These are phyloP conservation scores for Scorias spongiosa DNA, from an alignment of 2,329 filamentous ascomycete species.

Conservation along the genomic window DNA sequence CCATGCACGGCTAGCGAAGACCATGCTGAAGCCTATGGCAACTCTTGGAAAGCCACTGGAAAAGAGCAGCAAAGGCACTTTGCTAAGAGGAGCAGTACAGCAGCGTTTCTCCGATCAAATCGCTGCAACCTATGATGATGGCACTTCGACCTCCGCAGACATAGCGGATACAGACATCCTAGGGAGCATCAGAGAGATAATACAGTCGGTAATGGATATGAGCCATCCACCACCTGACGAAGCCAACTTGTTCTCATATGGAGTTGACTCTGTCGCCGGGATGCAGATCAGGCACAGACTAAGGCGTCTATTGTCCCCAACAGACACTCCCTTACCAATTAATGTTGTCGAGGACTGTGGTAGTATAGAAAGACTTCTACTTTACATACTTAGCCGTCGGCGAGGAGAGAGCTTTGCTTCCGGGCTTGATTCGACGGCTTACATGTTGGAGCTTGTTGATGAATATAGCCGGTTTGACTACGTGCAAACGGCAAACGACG, in stretches of 20 bases:
- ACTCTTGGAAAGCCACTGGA: constrained; percentile 25
- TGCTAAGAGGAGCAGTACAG: constrained; percentile 38
- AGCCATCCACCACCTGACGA: constrained; percentile 16
- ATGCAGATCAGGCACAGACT: constrained; percentile 35
- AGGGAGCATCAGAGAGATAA: constrained; percentile 16
- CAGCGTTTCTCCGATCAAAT: constrained; percentile 34
- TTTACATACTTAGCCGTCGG: constrained; percentile 25
- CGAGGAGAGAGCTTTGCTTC: constrained; percentile 16
- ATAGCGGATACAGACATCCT: constrained; percentile 21
- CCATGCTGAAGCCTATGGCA: constrained; percentile 36
- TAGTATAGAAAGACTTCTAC: constrained; percentile 29
- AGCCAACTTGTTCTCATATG: constrained; percentile 41
- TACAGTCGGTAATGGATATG: constrained; percentile 11
- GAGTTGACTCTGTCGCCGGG: constrained; percentile 45
- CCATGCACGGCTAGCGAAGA: constrained; percentile 35
- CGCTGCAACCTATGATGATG: constrained; percentile 28
- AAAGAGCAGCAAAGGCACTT: constrained; percentile 50
- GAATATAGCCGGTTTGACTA: constrained; percentile 36
- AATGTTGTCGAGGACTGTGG: constrained; percentile 47
- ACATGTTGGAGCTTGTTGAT: constrained; percentile 33
- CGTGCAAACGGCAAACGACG: constrained; percentile 17
- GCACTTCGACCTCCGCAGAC: constrained; percentile 5
- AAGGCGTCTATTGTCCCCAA: constrained; percentile 20
- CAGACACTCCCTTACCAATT: constrained; percentile 30
- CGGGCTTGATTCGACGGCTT: background rate